These are phyloP conservation scores for Xylariomycetidae sp. DNA, from an alignment of 2,329 filamentous ascomycete species.

Conservation along the genomic window DNA sequence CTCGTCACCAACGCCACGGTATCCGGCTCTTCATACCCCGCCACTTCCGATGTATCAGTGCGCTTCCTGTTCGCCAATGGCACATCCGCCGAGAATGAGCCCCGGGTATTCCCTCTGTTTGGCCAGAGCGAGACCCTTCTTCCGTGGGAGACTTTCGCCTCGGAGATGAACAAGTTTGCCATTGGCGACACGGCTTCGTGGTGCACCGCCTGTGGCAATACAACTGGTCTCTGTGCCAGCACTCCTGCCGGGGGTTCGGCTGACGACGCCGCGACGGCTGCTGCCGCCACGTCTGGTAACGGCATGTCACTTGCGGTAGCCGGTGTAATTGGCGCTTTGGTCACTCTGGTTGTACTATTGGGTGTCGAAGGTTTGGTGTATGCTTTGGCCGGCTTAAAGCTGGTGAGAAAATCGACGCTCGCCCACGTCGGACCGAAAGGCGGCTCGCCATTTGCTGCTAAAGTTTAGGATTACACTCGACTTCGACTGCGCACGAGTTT, in stretches of 20 bases:
- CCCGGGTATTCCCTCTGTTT: constrained; percentile 51
- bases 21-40: constrained; percentile 40
- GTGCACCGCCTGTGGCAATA: constrained; percentile 73
- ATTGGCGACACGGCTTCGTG: constrained; percentile 62
- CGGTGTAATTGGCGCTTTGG: constrained; percentile 74
- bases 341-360: constrained; percentile 49
- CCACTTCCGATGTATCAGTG: constrained; percentile 45
- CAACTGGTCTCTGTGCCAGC: constrained; percentile 59
- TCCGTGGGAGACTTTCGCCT: constrained; percentile 65
- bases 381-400: constrained; percentile 37
- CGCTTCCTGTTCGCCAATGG: constrained; percentile 61
- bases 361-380: constrained; percentile 40
- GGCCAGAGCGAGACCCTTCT: constrained; percentile 52
- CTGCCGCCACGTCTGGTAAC: constrained; percentile 21
- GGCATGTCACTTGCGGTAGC: constrained; percentile 67
- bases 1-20: constrained; percentile 52
- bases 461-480: constrained; percentile 15
- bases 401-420: constrained; percentile 44
- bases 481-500: too few species aligned
- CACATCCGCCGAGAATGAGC: constrained; percentile 48
- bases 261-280: constrained; percentile 19
- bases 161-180: constrained; percentile 60
- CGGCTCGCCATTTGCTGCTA: constrained; percentile 5
- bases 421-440: constrained; percentile 9
- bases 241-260: constrained; percentile 21